Base-by-base conservation (phyloP, 192 early-diverging fungal genomes). In the Entomortierella lignicola region DNA sequence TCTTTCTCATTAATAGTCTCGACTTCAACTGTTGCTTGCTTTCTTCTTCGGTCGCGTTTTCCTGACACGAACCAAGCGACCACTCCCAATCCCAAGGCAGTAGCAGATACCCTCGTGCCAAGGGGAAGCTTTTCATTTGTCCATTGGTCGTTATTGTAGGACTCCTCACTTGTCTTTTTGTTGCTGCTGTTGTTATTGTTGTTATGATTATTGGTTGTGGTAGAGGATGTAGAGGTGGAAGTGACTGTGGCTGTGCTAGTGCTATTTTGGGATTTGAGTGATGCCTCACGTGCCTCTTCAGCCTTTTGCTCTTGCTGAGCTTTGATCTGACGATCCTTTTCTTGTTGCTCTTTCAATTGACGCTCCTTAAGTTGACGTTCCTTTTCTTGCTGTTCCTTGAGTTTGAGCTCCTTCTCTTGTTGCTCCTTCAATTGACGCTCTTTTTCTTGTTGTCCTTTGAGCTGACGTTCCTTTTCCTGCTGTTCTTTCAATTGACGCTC, bases 31-130 rank as follows among this genome's bases (percentile, higher is more conserved):
- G 7, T 4, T 57, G 7, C 30, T 17, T 32, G 31, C 25, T 50
- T 48, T 5, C 37, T 43, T 44, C 60, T 30, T 0, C 74, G 74
- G 17, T 77, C 66, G 20, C 74, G 74, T 41, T 77, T 77, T 54
- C 74, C 74, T 4, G 74, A 63, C 18, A 77, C 17, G 56, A 77
- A 77, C 74, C 74, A 77, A 5, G 74, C 56, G 23, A 65, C 66
- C 29, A 65, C 59, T 10, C 66, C 74, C 2, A 77, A 7, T 13
- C 74, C 74, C 27, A 69, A 8, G 1, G 43, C 47, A 10, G 55
- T 30, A 0, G 60, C 39, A 0, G 30, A 54, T 20, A 39, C 60
- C 37, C 64, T 69, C 34, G 74, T 77, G 20, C 74, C 39, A 4
- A 77, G 21, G 3, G 74, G 74, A 13, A 69, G 56, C 37, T 65